Conservation (phyloP, 2,329 filamentous ascomycete genomes). For the Pseudopithomyces maydicus region DNA sequence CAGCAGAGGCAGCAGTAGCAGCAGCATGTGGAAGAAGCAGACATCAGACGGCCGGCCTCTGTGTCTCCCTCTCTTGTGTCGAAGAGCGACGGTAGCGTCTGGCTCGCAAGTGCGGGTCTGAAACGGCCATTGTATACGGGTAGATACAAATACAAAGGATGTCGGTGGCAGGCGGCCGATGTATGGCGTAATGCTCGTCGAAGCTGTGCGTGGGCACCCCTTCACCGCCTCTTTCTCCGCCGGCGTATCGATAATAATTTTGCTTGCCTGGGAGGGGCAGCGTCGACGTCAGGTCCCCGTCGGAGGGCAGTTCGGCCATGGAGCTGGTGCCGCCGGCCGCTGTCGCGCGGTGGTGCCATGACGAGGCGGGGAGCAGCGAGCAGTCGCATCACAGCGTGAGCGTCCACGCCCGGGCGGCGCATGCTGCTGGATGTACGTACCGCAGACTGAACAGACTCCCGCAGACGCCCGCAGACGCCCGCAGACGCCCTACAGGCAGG, state of each 20-base stretch:
- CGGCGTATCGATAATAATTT: slow-evolving; percentile 35
- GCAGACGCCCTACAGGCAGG: no score
- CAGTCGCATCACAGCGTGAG: slow-evolving; percentile 12
- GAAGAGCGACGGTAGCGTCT: background rate
- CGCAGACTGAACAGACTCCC: no score
- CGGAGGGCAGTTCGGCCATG: slow-evolving; percentile 23
- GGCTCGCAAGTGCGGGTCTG: background rate
- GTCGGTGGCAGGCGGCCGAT: slow-evolving; percentile 28
- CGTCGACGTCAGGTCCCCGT: slow-evolving; percentile 26
- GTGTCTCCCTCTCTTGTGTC: background rate
- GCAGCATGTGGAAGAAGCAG: background rate
- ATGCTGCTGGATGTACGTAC: no score
- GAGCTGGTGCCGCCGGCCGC: slow-evolving; percentile 4
- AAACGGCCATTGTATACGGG: background rate
- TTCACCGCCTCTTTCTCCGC: slow-evolving; percentile 43
- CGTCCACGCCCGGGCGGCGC: slow-evolving; percentile 25
- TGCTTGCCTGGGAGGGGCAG: slow-evolving; percentile 19
- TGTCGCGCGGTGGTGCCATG: slow-evolving; percentile 14
- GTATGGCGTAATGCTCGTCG: slow-evolving; percentile 20
- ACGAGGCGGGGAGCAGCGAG: slow-evolving; percentile 17
- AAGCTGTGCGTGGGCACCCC: slow-evolving; percentile 36
- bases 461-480: no score
- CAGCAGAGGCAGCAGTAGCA: no score
- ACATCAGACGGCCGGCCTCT: background rate
- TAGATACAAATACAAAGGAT: background rate